Evolutionary conservation across 2,329 filamentous ascomycete species (phyloP), one percentile per base, ranked within the genome.

Genomic region (Pseudocercospora musae): DNA sequence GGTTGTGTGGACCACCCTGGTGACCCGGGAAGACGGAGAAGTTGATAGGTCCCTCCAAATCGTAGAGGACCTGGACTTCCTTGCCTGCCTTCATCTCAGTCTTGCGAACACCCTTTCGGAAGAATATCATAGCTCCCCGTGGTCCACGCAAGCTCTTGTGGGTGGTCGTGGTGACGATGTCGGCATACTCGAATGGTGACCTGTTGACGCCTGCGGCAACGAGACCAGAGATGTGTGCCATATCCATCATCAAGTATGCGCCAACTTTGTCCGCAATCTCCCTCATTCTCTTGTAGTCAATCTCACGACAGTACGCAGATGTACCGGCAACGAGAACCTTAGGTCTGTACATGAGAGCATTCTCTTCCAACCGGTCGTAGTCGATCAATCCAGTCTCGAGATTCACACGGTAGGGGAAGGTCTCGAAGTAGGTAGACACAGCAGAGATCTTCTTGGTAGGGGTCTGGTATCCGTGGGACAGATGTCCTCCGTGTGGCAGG

Each of bases 61-160:
- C 92, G 78, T 97, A 99, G 73, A 93, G 82, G 57, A 85, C 89
- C 60, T 73, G 66, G 15, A 75, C 56, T 83, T 94, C 86, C 81
- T 96, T 94, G 74, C 92, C 92, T 65, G 90, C 88, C 86, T 97
- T 97, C 79, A 90, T 82, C 76, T 98, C 91, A 59, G 89, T 89
- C 74, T 89, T 92, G 74, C 94, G 90, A 65, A 97, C 89, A 67
- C 95, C 95, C 84, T 96, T 97, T 80, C 95, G 91, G 88, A 93
- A 99, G 87, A 99, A 99, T 82, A 99, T 99, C 95, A 99, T 99
- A 77, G 95, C 95, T 75, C 95, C 95, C 78, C 95, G 92, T 63
- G 95, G 95, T 63, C 95, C 95, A 80, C 95, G 92, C 71, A 99
- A 90, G 60, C 93, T 97, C 86, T 99, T 99, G 88, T 99, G 95